Base-by-base conservation (phyloP, 2,329 filamentous ascomycete species). In the Stachybotrys elegans region DNA sequence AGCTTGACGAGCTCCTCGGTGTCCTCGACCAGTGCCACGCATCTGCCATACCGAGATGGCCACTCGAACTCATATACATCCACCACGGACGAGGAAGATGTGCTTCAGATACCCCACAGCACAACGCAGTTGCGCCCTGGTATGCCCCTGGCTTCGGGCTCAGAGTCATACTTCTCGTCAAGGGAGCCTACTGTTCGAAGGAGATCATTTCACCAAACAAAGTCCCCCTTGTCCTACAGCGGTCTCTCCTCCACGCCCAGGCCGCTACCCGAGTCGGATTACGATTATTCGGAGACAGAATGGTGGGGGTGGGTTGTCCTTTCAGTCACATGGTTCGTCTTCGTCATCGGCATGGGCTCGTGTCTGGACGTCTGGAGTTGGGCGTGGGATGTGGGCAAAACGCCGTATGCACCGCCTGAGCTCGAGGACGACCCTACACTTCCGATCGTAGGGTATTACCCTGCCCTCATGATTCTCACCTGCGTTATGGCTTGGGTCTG, bases 231-330 rank as follows among this genome's bases (percentile, higher is more conserved):
- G 5, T 81, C 79, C 0, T 71, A 81, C 13, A 72, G 69, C 11
- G 74, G 75, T 2, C 60, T 79, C 4, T 66, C 77, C 2, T 67
- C 71, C 4, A 72, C 71, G 36, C 67, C 75, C 14, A 56, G 76
- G 7, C 66, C 70, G 9, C 57, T 65, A 13, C 61, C 67, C 55
- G 83, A 72, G 46, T 63, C 67, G 11, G 82, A 84, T 47, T 93
- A 89, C 84, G 88, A 95, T 66, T 96, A 97, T 60, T 81, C 84
- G 34, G 91, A 96, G 69, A 98, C 93, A 1, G 91, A 93, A 57
- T 95, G 88, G 83, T 98, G 93, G 92, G 93, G 93, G 1, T 98
- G 92, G 89, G 84, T 95, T 7, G 85, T 98, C 39, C 72, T 98
- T 23, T 70, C 86, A 32, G 84, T 88, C 38, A 98, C 94, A 0